Base-by-base conservation (phyloP, 1,139 yeast genomes). In the Komagataea norvegica region DNA sequence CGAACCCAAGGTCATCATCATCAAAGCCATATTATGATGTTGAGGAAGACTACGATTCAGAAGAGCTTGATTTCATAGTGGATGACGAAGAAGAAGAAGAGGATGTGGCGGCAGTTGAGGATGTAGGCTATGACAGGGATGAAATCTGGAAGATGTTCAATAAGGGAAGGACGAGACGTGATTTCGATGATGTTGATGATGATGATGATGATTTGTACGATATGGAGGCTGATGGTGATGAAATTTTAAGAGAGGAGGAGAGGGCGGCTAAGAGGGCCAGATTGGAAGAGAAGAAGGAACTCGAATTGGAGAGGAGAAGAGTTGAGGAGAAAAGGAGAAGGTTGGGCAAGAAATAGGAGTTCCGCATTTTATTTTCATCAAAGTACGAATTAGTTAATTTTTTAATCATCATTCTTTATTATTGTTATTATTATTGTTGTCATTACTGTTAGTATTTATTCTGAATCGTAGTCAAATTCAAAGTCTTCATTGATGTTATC, bases 141-240 rank as follows among this genome's bases (percentile, higher is more conserved):
- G 96, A 88, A 57, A 88, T 89, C 34, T 87, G 96, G 95, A 77
- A 79, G 25, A 73, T 89, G 60, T 84, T 88, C 59, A 81, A 79
- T 55, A 70, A 77, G 38, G 86, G 88, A 3, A 71, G 71, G 47
- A 66, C 70, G 40, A 61, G 80, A 30, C 53, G 65, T 1, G 62
- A 68, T 34, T 67, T 65, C 44, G 59, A 65, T 29, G 68, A 68
- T 44, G 77, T 51, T 25, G 69, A 72, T 36, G 68, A 68, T 44
- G 77, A 52, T 25, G 69, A 72, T 36, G 80, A 78, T 40, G 78
- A 79, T 37, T 70, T 72, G 25, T 86, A 80, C 43, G 94, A 85
- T 54, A 89, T 89, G 96, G 96, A 89, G 56, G 96, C 96, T 7
- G 82, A 93, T 1, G 96, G 96, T 16, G 79, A 79, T 21, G 96